Evolutionary conservation across 768 basidiomycete genomes (phyloP), one percentile per base, ranked within the genome.

Genomic region (Hydnomerulius pinastri): DNA sequence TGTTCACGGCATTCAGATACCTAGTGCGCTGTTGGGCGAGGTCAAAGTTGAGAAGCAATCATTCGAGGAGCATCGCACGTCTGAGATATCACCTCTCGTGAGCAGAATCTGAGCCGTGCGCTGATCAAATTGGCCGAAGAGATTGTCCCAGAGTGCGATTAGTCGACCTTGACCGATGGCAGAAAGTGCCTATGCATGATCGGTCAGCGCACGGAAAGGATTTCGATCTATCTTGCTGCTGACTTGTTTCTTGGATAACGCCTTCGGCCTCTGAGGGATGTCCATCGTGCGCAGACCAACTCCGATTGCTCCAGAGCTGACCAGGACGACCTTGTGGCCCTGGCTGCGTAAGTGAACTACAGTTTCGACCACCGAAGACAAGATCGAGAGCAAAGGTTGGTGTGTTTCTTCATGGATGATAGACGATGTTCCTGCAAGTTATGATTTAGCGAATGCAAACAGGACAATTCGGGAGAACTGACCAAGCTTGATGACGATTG

Each of bases 231-330:
- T 15, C 13, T 43, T 12, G 18, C n/a, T 24, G 69, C 82, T 56
- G 59, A 88, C 93, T 81, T 98, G 95, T 71, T 95, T 97, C 43
- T 91, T 91, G 2, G 88, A 85, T 18, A 99, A 71, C 53, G 79
- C 86, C 60, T 95, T 96, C 3, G 94, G 92, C 46, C 81, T 77
- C 45, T 80, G 84, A 11, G 85, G 76, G 53, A 97, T 71, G 29
- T 84, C 78, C 97, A 99, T 98, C 33, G 94, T 79, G 66, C 93
- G 87, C 53, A 98, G 68, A 0, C 97, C 97, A 15, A 98, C 92
- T 0, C 87, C 97, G 51, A 98, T 98, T n/a, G 97, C 97, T 1
- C 97, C 97, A 18, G 94, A 97, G 61, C 90, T 93, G 51, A 97
- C 93, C 10, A 99, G 82, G 4, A 98, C 91, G 46, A 98, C 91